Evolutionary conservation across 2,329 filamentous ascomycete species (phyloP).

Genomic region (Arthrobotrys megalospora): DNA sequence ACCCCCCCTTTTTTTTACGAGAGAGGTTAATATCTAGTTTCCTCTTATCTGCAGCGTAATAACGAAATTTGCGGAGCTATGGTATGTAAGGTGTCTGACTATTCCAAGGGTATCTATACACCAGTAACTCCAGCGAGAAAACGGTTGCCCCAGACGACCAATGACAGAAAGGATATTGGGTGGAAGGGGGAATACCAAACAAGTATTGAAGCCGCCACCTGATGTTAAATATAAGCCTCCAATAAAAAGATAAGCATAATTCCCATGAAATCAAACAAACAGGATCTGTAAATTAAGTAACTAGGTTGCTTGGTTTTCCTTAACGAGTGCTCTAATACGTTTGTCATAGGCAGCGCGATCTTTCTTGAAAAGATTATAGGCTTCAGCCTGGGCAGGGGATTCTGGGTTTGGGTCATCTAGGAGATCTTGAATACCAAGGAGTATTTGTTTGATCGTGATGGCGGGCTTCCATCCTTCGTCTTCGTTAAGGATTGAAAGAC

Average conservation of each 20-base stretch:
- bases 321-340: constrained; percentile 85
- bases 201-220: background rate
- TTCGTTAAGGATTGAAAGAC: constrained; percentile 96
- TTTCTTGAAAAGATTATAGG: constrained; percentile 96
- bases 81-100: constrained; percentile 5
- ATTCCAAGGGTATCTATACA: constrained; percentile 46
- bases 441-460: constrained; percentile 98
- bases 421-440: constrained; percentile 94
- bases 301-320: constrained; percentile 67
- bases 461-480: constrained; percentile 99
- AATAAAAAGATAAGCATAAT: background rate
- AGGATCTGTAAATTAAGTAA: background rate
- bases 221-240: background rate
- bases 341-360: constrained; percentile 89
- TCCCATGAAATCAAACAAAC: background rate
- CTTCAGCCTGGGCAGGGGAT: constrained; percentile 95
- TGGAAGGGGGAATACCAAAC: background rate
- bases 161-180: background rate
- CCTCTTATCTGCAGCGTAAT: background rate
- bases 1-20: too few relatives aligned
- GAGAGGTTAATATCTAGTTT: background rate
- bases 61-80: background rate
- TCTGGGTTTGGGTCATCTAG: constrained; percentile 97
- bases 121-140: constrained; percentile 40
- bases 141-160: background rate